Percentiles rank a stretch among this genome's conserved stretches.
These are phyloP conservation scores for Microcos paniculata DNA, from an alignment of 345 rosid species.

Conservation along the genomic window DNA sequence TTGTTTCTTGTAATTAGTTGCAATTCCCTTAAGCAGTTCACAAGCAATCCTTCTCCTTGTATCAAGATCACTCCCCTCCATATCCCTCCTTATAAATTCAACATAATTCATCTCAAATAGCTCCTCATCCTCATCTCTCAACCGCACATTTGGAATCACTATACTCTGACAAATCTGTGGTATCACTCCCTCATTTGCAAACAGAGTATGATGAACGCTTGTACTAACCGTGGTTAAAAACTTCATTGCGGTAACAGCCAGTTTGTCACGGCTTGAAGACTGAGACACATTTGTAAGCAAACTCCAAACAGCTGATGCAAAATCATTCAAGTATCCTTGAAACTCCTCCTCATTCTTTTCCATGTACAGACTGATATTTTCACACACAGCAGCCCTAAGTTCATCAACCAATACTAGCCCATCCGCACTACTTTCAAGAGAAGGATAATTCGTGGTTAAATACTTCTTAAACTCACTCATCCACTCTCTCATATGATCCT, in stretches of 20 bases:
- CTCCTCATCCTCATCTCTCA: slow-evolving; percentile 96
- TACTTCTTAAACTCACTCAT: slow-evolving; percentile 86
- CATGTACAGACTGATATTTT: slow-evolving; percentile 91
- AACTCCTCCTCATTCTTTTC: slow-evolving; percentile 97
- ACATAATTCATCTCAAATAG: slow-evolving; percentile 94
- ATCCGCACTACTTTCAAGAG: slow-evolving; percentile 49
- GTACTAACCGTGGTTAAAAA: slow-evolving; percentile 93
- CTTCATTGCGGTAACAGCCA: slow-evolving; percentile 88
- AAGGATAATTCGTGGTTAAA: slow-evolving; percentile 56
- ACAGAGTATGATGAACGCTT: slow-evolving; percentile 87
- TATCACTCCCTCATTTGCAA: slow-evolving; percentile 72
- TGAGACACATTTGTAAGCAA: slow-evolving; percentile 75
- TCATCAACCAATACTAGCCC: slow-evolving; percentile 66
- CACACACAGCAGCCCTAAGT: slow-evolving; percentile 85
- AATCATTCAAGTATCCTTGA: slow-evolving; percentile 59
- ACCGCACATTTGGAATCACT: slow-evolving; percentile 90
- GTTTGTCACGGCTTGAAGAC: slow-evolving; percentile 67
- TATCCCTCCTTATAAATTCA: slow-evolving; percentile 96
- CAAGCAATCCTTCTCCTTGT: slow-evolving; percentile 98
- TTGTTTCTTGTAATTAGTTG: slow-evolving; percentile 68
- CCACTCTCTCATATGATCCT: slow-evolving; percentile 96
- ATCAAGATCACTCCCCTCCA: slow-evolving; percentile 99
- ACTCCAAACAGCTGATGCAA: slow-evolving; percentile 86
- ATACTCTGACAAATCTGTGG: slow-evolving; percentile 83
- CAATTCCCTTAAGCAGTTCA: slow-evolving; percentile 93